Conservation (phyloP, 2,329 filamentous ascomycete species). For the Nemania sp. region DNA sequence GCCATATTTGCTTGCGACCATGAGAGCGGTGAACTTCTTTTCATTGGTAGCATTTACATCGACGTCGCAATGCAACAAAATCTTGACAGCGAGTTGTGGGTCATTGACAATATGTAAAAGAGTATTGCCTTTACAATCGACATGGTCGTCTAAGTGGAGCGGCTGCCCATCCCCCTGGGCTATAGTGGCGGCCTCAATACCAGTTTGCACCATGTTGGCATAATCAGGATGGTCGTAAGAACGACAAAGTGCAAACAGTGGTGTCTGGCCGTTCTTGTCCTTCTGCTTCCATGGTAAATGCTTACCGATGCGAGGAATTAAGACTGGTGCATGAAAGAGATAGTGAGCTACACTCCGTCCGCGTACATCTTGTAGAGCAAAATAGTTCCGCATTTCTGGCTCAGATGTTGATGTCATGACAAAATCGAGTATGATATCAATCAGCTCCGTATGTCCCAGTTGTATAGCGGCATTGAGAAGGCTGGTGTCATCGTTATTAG, state of each 20-base stretch:
- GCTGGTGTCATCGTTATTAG: conserved; percentile 90
- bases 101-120: conserved; percentile 96
- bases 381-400: conserved; percentile 72
- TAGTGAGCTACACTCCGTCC: conserved; percentile 96
- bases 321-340: conserved; percentile 86
- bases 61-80: conserved; percentile 88
- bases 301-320: conserved; percentile 81
- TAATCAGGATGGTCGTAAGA: conserved; percentile 96
- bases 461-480: conserved; percentile 92
- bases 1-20: conserved; percentile 99
- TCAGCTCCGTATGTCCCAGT: conserved; percentile 78
- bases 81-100: conserved; percentile 76
- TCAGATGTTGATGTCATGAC: conserved; percentile 69
- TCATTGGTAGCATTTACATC: conserved; percentile 97
- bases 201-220: conserved; percentile 85
- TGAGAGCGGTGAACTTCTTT: conserved; percentile 92
- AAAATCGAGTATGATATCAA: conserved; percentile 80
- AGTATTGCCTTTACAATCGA: conserved; percentile 93
- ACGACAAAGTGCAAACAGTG: conserved; percentile 91
- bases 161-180: conserved; percentile 81
- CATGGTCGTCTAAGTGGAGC: conserved; percentile 92
- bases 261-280: conserved; percentile 98
- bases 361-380: conserved; percentile 81
- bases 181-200: conserved; percentile 77
- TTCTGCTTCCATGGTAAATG: conserved; percentile 89